These are phyloP conservation scores for Boletus vermiculosoides DNA, from an alignment of 768 basidiomycete genomes.

Conservation along the genomic window DNA sequence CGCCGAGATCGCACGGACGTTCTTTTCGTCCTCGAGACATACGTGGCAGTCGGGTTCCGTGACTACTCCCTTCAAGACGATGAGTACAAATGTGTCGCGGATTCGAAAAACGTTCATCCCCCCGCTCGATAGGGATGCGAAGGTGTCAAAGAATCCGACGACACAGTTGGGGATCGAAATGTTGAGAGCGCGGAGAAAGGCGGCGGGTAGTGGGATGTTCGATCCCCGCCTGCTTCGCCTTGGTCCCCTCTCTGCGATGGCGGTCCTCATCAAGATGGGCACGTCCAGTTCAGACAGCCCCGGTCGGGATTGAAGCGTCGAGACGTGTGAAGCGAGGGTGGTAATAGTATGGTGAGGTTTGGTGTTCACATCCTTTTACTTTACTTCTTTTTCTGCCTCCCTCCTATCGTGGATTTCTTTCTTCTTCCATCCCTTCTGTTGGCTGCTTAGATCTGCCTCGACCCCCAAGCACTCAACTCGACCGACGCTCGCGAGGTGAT, in stretches of 20 bases:
- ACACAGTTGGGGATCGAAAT: conserved; percentile 12
- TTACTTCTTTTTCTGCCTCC: background rate
- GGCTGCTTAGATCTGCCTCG: background rate
- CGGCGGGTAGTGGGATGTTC: background rate
- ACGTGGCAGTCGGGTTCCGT: background rate
- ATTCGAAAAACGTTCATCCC: conserved; percentile 5
- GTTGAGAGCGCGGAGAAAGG: conserved; percentile 3
- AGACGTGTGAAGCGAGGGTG: background rate
- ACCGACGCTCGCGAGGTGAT: background rate
- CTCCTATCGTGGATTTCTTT: background rate
- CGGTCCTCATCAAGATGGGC: background rate
- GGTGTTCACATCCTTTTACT: background rate
- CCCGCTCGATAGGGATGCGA: background rate
- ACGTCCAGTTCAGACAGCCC: background rate
- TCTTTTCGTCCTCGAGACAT: background rate
- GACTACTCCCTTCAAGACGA: background rate
- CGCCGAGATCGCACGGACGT: background rate
- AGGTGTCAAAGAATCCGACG: background rate
- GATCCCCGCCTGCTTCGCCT: background rate
- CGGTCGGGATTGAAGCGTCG: background rate
- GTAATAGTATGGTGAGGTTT: background rate
- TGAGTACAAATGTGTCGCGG: background rate
- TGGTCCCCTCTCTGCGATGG: background rate
- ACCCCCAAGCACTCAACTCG: background rate
- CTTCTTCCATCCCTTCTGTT: background rate